A percentile compares a stretch with the other conserved stretches of the same genome.
These are phyloP conservation scores for Trichoderma arundinaceum DNA, from an alignment of 2,329 filamentous ascomycete species.

Conservation along the genomic window DNA sequence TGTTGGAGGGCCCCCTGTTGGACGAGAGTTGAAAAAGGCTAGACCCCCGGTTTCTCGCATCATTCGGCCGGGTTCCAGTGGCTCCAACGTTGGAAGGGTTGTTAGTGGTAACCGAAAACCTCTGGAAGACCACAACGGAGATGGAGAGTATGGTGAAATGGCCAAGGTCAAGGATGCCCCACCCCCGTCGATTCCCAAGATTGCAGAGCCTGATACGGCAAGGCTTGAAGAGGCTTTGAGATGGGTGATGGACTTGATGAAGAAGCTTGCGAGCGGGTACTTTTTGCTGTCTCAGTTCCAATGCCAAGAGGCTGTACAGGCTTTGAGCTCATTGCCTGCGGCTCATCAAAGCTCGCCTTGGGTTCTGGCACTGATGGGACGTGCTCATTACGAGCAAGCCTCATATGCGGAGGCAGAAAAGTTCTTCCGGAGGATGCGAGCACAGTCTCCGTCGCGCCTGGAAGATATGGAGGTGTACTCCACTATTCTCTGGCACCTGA, in stretches of 20 bases:
- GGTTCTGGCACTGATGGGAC: slow-evolving; percentile 89
- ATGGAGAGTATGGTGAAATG: slow-evolving; percentile 70
- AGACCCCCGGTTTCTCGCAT: slow-evolving; percentile 72
- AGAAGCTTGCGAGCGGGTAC: slow-evolving; percentile 81
- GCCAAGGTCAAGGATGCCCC: slow-evolving; percentile 53
- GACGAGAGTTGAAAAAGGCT: slow-evolving; percentile 80
- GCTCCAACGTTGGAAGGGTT: slow-evolving; percentile 78
- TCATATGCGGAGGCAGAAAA: slow-evolving; percentile 86
- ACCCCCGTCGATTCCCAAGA: slow-evolving; percentile 46
- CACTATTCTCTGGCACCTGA: slow-evolving; percentile 97
- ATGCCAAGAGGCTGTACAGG: slow-evolving; percentile 75
- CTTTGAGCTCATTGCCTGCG: slow-evolving; percentile 72
- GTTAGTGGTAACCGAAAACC: slow-evolving; percentile 91
- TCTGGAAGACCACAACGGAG: slow-evolving; percentile 67
- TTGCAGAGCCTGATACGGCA: slow-evolving; percentile 58
- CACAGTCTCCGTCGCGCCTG: slow-evolving; percentile 78
- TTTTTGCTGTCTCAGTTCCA: slow-evolving; percentile 79
- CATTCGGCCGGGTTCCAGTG: slow-evolving; percentile 68
- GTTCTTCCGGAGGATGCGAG: slow-evolving; percentile 79
- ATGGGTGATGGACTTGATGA: slow-evolving; percentile 79
- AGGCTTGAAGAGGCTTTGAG: slow-evolving; percentile 78
- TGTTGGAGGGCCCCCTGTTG: slow-evolving; percentile 59
- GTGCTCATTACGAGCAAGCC: slow-evolving; percentile 88
- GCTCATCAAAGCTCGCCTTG: slow-evolving; percentile 88
- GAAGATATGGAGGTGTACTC: slow-evolving; percentile 99